A percentile compares a stretch with the other conserved stretches of the same genome.
Conservation (phyloP, 2,329 filamentous ascomycete species). For the Paraphoma chrysanthemicola region DNA sequence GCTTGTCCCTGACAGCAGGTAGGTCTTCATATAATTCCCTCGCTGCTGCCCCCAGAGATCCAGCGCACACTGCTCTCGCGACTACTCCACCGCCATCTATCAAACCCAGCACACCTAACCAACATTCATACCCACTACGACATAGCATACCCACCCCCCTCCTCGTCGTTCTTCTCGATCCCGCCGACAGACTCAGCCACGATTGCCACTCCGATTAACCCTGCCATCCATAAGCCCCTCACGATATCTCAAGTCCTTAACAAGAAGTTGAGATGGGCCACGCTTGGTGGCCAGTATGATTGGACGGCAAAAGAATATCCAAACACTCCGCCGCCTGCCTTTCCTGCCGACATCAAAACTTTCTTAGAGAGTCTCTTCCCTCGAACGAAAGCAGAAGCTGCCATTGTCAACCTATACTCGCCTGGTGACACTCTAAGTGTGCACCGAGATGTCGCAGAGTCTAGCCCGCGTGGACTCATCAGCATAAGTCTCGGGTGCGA, state of each 20-base stretch:
- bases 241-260: conserved; percentile 73
- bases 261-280: conserved; percentile 89
- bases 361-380: conserved; percentile 78
- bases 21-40: conserved; percentile 83
- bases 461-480: conserved; percentile 77
- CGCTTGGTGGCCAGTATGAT: conserved; percentile 93
- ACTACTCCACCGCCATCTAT: conserved; percentile 79
- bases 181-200: conserved; percentile 29
- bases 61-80: conserved; percentile 75
- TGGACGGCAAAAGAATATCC: conserved; percentile 91
- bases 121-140: conserved; percentile 88
- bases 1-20: conserved; percentile 25
- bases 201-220: conserved; percentile 67
- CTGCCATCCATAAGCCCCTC: conserved; percentile 76
- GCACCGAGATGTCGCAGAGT: conserved; percentile 92
- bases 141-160: conserved; percentile 65
- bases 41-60: conserved; percentile 71
- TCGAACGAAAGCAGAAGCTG: conserved; percentile 79
- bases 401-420: conserved; percentile 92
- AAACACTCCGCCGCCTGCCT: conserved; percentile 68
- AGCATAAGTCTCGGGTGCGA: conserved; percentile 92
- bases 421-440: conserved; percentile 90
- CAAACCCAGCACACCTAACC: conserved; percentile 76
- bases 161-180: conserved; percentile 62
- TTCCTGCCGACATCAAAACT: conserved; percentile 74